Evolutionary conservation across 2,329 filamentous ascomycete genomes (phyloP), one percentile per base, ranked within the genome.

Genomic region (Colletotrichum neosansevieriae): DNA sequence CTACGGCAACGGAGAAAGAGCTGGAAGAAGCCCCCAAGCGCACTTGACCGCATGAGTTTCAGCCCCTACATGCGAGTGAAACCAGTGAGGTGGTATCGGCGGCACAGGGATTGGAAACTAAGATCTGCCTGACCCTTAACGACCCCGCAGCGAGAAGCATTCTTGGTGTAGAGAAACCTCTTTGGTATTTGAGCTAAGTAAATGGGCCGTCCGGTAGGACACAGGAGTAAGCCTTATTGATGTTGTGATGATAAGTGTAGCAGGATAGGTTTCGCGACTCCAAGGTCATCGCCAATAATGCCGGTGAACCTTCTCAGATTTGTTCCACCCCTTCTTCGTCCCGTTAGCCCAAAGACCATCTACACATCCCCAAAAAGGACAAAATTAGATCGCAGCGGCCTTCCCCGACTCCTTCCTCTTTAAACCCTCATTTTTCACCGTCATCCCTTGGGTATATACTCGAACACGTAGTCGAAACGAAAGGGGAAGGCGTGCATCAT

Each of bases 391-490:
- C 63, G 65, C 69, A 67, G 44, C 45, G 66, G 65, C 71, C 72
- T 75, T 76, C 75, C 76, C 75, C 75, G 71, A 73, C 71, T 72
- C 69, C 75, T 74, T 72, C 65, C 65, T 62, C 72, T 66, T 66
- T 72, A 74, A 77, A 78, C 45, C 56, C 56, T 75, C 24, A 24
- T 75, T 75, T 72, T 70, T 73, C 36, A 38, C 71, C 70, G 70
- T 71, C 73, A 42, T 19, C 70, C 53, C 58, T 58, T 72, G 78
- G 80, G 80, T 82, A 82, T 82, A 82, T 79, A 77, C 77, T 77
- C 75, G 74, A 76, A 75, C 70, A 75, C 75, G 42, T 36, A 32
- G 34, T 71, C 73, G 76, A 79, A 78, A 76, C 71, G 73, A 79
- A 78, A 74, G 74, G 73, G 75, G 72, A 76, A 74, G 73, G 76